These are phyloP conservation scores for Pinus taeda DNA, from an alignment of 75 land plant species.

Conservation along the genomic window DNA sequence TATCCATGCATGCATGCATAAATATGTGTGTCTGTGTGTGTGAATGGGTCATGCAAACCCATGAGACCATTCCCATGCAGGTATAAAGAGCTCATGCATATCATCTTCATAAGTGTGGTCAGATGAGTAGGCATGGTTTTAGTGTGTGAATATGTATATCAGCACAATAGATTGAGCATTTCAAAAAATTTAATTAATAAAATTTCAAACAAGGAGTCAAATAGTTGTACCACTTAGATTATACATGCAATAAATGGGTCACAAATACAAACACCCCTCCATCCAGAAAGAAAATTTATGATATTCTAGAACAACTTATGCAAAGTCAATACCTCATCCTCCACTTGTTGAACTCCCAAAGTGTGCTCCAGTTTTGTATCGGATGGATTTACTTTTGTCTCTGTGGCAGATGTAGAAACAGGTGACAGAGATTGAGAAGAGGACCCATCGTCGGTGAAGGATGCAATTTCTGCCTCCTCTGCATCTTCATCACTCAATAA, in stretches of 20 bases:
- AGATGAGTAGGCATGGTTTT: too few species aligned
- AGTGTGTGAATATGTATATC: too few species aligned
- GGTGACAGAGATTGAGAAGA: constrained; percentile 37
- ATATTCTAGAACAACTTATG: neutral
- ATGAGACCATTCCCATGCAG: too few species aligned
- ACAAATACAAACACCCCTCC: neutral
- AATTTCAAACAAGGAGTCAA: neutral
- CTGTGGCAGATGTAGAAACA: constrained; percentile 21
- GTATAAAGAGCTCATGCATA: too few species aligned
- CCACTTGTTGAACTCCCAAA: constrained; percentile 4
- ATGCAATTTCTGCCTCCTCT: constrained; percentile 58
- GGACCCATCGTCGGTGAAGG: constrained; percentile 76
- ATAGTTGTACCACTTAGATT: neutral
- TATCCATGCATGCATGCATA: too few species aligned
- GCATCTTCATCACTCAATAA: constrained; percentile 56
- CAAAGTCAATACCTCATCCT: constrained; percentile 6
- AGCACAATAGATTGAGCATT: too few species aligned
- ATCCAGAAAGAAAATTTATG: neutral
- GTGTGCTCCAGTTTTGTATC: constrained; percentile 1
- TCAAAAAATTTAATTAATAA: too few species aligned
- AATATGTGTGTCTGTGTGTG: too few species aligned
- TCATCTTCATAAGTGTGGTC: too few species aligned
- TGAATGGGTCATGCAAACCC: too few species aligned
- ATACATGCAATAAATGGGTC: neutral
- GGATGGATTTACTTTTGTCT: constrained; percentile 19